A percentile compares a stretch with the other conserved stretches of the same genome.
phyloP scores from a whole-genome alignment of 2,329 filamentous ascomycete genomes.

The Alternaria sp. region DNA sequence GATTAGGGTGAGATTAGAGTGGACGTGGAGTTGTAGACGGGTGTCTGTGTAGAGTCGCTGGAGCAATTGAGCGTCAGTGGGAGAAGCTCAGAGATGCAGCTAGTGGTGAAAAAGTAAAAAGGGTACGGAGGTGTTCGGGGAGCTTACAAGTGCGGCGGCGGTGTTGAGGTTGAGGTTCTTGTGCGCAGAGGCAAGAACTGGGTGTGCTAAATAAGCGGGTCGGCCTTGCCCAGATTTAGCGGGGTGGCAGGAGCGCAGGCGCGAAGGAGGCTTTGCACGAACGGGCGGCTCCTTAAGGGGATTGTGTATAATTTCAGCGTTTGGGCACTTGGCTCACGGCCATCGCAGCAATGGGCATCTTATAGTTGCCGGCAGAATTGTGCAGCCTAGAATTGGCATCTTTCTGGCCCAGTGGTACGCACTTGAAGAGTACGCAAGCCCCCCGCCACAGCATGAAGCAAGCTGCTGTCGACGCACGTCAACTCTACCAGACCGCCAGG shows the following conservation, averaged over 20 bases:
- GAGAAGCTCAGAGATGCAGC: slow-evolving; percentile 31
- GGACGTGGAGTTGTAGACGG: slow-evolving; percentile 43
- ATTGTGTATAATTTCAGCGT: slow-evolving; percentile 17
- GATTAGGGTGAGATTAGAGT: slow-evolving; percentile 53
- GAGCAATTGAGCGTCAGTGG: slow-evolving; percentile 43
- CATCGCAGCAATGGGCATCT: slow-evolving; percentile 12
- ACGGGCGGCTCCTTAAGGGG: slow-evolving; percentile 27
- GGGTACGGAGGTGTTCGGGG: slow-evolving; percentile 34
- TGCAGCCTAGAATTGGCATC: slow-evolving; percentile 40
- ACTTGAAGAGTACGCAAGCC: slow-evolving; percentile 45
- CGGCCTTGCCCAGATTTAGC: slow-evolving; percentile 52
- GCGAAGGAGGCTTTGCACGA: slow-evolving; percentile 38
- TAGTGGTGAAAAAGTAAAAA: slow-evolving; percentile 37
- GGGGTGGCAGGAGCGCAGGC: slow-evolving; percentile 48
- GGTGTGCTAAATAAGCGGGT: slow-evolving; percentile 55
- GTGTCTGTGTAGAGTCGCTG: slow-evolving; percentile 43
- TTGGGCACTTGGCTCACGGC: slow-evolving; percentile 11
- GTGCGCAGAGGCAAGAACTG: slow-evolving; percentile 53
- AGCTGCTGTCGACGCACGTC: slow-evolving; percentile 34
- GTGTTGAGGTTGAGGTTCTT: slow-evolving; percentile 49
- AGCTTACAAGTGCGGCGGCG: slow-evolving; percentile 47
- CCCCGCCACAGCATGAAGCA: slow-evolving; percentile 41
- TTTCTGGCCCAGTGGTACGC: slow-evolving; percentile 22
- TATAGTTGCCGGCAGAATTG: slow-evolving; percentile 24
- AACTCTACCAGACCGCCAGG: slow-evolving; percentile 37